phyloP scores from a whole-genome alignment of 208 protist genomes.

The Crithidia mellificae region DNA sequence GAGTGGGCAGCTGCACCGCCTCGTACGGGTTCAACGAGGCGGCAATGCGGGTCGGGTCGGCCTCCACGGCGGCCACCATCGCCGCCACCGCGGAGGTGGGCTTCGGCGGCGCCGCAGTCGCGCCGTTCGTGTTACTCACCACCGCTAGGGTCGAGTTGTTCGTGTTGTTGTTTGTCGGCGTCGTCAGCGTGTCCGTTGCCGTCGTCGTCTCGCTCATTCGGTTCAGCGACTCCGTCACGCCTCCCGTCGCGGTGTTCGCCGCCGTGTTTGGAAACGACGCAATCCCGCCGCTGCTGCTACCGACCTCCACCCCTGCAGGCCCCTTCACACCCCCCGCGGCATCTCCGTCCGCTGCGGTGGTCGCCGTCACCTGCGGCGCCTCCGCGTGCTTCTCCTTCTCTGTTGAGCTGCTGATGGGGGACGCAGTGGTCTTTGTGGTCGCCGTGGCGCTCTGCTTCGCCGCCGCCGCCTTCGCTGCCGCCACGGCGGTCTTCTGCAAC shows the following conservation, averaged over 20 bases:
- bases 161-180: neutral
- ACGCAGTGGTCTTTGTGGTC: neutral
- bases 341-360: neutral
- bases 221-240: conserved; percentile 7
- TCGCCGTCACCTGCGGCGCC: neutral
- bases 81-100: conserved; percentile 1
- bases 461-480: conserved; percentile 5
- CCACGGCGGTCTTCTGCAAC: conserved; percentile 18
- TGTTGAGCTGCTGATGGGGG: too few relatives aligned
- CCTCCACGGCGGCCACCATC: neutral
- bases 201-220: neutral
- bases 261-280: neutral
- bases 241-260: neutral
- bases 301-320: neutral
- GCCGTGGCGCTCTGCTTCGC: neutral
- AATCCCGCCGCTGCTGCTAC: neutral
- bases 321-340: neutral
- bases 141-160: neutral
- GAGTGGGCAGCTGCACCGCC: conserved; percentile 29
- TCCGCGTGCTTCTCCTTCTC: too few relatives aligned
- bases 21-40: conserved; percentile 49
- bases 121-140: neutral
- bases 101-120: neutral
- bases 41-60: conserved; percentile 26
- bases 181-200: neutral